Base-by-base conservation (phyloP, 352 stramenopile genomes). In the Phytopythium mirpurense region DNA sequence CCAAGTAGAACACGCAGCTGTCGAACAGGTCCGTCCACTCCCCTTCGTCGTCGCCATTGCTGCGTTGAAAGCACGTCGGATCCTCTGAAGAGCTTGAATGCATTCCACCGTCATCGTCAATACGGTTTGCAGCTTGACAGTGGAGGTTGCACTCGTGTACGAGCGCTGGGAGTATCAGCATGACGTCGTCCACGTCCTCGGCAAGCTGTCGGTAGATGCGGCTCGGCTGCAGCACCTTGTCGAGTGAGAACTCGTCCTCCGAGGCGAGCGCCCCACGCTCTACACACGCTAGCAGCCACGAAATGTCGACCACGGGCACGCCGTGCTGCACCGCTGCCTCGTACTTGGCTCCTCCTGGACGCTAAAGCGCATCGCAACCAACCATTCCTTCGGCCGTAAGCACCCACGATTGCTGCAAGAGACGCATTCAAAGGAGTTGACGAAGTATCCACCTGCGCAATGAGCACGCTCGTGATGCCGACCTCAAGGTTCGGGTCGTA, bases 241-340 rank as follows among this genome's bases (percentile, higher is more conserved):
- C 65, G 5, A 88, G 57, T 9, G 66, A 57, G 51, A 76, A 88
- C n/a, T 74, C 65, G 3, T 66, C 54, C 56, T 83, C 73, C 0
- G 84, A 65, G 11, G 74, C 68, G 11, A 88, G 23, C 40, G 65
- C 56, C 2, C 66, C 44, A 15, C 70, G 67, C 51, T 89, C 72
- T 16, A 84, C 35, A 42, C 76, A 91, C n/a, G 77, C 81, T n/a
- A 78, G 63, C 0, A 91, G 59, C 81, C 81, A 91, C 29, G 70
- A 75, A 10, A 89, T 59, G 49, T 88, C 76, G 3, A 89, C 81
- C 12, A 91, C 68, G 4, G 81, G 72, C 47, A 91, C 82, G 12
- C 68, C 58, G 56, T 88, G 69, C 5, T 60, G 61, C 18, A 83
- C 50, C 0, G 78, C 78, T 2, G 76, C 76, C 16, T 88, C 72